phyloP scores from a whole-genome alignment of 768 basidiomycete genomes.

The Gyrodon lividus region DNA sequence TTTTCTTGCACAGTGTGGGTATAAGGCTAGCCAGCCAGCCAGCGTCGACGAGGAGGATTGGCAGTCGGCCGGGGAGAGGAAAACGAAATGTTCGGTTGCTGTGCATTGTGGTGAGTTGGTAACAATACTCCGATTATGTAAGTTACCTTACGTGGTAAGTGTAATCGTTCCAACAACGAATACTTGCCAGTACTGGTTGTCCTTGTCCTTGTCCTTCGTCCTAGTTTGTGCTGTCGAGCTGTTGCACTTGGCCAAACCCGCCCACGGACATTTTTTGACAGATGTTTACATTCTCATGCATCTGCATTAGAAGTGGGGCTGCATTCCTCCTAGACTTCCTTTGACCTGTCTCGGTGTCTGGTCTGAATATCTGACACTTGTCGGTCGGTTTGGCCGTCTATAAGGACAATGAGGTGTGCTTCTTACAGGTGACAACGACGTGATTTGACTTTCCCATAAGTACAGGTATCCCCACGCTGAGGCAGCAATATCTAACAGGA shows the following conservation, averaged over 20 bases:
- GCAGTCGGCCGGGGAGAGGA: neutral
- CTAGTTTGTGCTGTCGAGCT: neutral
- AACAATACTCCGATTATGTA: neutral
- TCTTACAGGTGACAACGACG: neutral
- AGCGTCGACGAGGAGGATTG: neutral
- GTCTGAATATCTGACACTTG: too few species aligned
- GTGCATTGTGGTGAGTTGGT: neutral
- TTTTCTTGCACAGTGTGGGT: conserved; percentile 4
- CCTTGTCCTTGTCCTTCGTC: neutral
- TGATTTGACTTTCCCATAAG: neutral
- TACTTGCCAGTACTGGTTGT: too few species aligned
- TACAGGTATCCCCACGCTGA: neutral
- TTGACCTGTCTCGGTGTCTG: too few species aligned
- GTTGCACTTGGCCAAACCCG: neutral
- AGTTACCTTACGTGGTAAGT: conserved; percentile 1
- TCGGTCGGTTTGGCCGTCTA: neutral
- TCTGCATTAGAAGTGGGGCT: too few species aligned
- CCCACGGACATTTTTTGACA: too few species aligned
- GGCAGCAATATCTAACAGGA: neutral
- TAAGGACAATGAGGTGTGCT: too few species aligned
- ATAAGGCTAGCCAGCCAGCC: conserved; percentile 8
- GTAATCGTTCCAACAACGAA: neutral
- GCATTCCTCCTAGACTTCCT: too few species aligned
- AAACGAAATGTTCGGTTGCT: neutral
- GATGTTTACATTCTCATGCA: too few species aligned